phyloP scores from a whole-genome alignment of 495 filamentous ascomycete species.

The Aspergillus panamensis region DNA sequence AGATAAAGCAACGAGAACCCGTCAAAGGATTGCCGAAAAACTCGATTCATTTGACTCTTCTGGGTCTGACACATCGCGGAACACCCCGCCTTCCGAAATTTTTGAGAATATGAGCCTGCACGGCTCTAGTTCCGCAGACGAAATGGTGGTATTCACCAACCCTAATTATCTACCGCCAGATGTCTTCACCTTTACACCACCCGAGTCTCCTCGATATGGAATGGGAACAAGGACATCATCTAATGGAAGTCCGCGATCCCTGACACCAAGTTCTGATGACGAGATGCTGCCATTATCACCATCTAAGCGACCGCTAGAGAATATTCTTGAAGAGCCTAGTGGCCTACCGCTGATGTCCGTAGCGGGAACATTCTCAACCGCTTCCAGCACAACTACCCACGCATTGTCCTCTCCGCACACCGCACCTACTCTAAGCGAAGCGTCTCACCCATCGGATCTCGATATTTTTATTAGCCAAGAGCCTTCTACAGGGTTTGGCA shows the following conservation, averaged over 20 bases:
- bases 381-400: slow-evolving; percentile 28
- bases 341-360: slow-evolving; percentile 27
- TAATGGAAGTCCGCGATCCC: slow-evolving; percentile 45
- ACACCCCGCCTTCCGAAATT: slow-evolving; percentile 32
- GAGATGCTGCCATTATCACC: slow-evolving; percentile 38
- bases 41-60: slow-evolving; percentile 34
- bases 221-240: slow-evolving; percentile 45
- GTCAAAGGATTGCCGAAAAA: slow-evolving; percentile 45
- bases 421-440: slow-evolving; percentile 40
- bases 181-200: slow-evolving; percentile 47
- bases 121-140: slow-evolving; percentile 41
- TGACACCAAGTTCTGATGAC: slow-evolving; percentile 42
- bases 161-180: slow-evolving; percentile 41
- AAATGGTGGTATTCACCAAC: slow-evolving; percentile 38
- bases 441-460: slow-evolving; percentile 41
- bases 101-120: slow-evolving; percentile 46
- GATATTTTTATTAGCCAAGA: slow-evolving; percentile 46
- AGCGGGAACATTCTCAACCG: slow-evolving; percentile 32
- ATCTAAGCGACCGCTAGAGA: slow-evolving; percentile 23
- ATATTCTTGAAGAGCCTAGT: slow-evolving; percentile 22
- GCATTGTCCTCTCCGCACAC: slow-evolving; percentile 40
- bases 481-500: slow-evolving; percentile 30
- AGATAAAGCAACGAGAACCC: slow-evolving; percentile 56
- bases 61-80: slow-evolving; percentile 29
- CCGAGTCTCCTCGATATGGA: slow-evolving; percentile 43